A percentile compares a stretch with the other conserved stretches of the same genome.
These are phyloP conservation scores for Talaromyces wortmannii DNA, from an alignment of 495 filamentous ascomycete species.

Conservation along the genomic window DNA sequence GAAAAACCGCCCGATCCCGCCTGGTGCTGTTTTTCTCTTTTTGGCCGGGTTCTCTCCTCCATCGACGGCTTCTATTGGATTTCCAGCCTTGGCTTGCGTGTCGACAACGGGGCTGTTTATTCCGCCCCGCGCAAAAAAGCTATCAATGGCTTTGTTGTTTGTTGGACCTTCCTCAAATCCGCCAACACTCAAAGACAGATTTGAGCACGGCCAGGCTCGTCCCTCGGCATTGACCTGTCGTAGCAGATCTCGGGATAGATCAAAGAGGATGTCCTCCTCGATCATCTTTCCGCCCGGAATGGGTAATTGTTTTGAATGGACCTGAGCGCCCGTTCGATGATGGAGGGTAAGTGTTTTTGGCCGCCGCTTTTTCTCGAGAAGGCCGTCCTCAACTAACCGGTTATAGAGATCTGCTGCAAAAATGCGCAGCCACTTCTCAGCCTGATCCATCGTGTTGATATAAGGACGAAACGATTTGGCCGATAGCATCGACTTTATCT, in stretches of 20 bases:
- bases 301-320: slow-evolving; percentile 61
- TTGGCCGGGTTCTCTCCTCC: slow-evolving; percentile 10
- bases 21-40: slow-evolving; percentile 25
- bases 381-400: slow-evolving; percentile 84
- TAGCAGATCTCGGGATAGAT: slow-evolving; percentile 68
- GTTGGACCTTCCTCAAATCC: slow-evolving; percentile 84
- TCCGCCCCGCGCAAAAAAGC: slow-evolving; percentile 69
- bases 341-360: slow-evolving; percentile 81
- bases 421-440: slow-evolving; percentile 79
- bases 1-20: slow-evolving; percentile 28
- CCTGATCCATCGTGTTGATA: slow-evolving; percentile 76
- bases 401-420: slow-evolving; percentile 91
- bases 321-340: slow-evolving; percentile 63
- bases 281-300: slow-evolving; percentile 72
- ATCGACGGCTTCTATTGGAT: neutral
- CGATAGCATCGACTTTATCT: slow-evolving; percentile 97
- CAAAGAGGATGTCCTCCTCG: slow-evolving; percentile 66
- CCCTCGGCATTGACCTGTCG: slow-evolving; percentile 72
- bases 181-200: slow-evolving; percentile 75
- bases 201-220: slow-evolving; percentile 77
- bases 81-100: neutral
- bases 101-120: neutral
- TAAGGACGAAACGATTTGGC: slow-evolving; percentile 90
- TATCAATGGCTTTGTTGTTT: slow-evolving; percentile 78
- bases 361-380: slow-evolving; percentile 79